These are phyloP conservation scores for Fusarium transvaalense DNA, from an alignment of 2,329 filamentous ascomycete genomes.

Conservation along the genomic window DNA sequence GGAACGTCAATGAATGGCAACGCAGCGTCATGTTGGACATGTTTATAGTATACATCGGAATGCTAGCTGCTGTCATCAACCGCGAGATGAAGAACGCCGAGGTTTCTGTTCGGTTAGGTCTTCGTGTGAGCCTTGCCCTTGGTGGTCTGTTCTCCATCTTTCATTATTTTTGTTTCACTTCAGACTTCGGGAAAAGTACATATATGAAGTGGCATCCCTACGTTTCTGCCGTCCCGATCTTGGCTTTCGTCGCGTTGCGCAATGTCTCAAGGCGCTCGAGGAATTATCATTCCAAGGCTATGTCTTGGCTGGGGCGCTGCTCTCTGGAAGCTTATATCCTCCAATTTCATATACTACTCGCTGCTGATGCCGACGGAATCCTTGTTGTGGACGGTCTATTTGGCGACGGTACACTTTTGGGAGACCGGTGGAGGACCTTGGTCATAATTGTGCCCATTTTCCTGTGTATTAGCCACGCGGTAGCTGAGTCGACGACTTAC, in stretches of 20 bases:
- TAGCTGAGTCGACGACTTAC: constrained; percentile 36
- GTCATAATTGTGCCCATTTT: constrained; percentile 44
- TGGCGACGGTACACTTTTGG: constrained; percentile 37
- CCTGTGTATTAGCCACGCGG: constrained; percentile 44
- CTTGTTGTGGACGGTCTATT: constrained; percentile 51
- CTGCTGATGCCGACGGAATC: constrained; percentile 66
- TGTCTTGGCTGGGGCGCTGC: constrained; percentile 65
- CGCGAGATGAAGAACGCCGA: constrained; percentile 31
- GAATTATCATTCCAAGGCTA: constrained; percentile 53
- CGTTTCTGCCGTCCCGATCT: constrained; percentile 65
- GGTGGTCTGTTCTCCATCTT: constrained; percentile 44
- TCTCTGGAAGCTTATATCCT: constrained; percentile 71
- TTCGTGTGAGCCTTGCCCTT: constrained; percentile 45
- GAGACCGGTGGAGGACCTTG: constrained; percentile 44
- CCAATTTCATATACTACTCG: constrained; percentile 72
- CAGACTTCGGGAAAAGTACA: not conserved
- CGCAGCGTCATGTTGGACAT: constrained; percentile 65
- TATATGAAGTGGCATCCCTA: constrained; percentile 66
- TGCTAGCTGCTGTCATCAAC: constrained; percentile 56
- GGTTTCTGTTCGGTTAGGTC: constrained; percentile 16
- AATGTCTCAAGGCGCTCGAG: constrained; percentile 52
- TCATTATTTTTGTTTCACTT: not conserved
- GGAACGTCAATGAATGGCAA: constrained; percentile 62
- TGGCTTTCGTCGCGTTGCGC: constrained; percentile 64
- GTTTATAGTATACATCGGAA: constrained; percentile 67